Percentiles rank a stretch among this genome's conserved stretches.
phyloP scores from a whole-genome alignment of 805 yeast species.

The Candida cerambycidarum region DNA sequence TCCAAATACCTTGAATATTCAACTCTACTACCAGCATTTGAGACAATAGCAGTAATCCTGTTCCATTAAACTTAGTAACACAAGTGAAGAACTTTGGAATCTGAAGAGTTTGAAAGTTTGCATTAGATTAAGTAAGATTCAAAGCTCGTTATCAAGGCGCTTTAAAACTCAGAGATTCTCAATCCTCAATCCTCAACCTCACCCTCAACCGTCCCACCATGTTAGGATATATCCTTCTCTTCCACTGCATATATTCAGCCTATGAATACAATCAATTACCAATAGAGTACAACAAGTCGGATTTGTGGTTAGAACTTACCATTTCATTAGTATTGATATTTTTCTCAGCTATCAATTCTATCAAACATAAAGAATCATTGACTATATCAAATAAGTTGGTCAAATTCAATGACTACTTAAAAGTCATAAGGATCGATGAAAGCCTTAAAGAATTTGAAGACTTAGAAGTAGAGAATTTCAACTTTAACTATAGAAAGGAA shows the following conservation, averaged over 20 bases:
- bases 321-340: constrained; percentile 46
- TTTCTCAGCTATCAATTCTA: constrained; percentile 36
- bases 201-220: constrained; percentile 1
- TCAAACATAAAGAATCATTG: constrained; percentile 21
- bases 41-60: no score
- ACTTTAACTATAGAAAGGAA: constrained; percentile 32
- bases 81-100: no score
- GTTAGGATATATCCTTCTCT: constrained; percentile 20
- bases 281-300: constrained; percentile 21
- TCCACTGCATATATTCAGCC: constrained; percentile 56
- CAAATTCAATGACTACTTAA: constrained; percentile 35
- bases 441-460: constrained; percentile 50
- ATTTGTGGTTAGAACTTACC: constrained; percentile 51
- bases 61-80: no score
- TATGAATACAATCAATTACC: constrained; percentile 48
- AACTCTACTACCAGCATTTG: no score
- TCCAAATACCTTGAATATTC: no score
- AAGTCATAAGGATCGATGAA: constrained; percentile 45
- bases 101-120: no score
- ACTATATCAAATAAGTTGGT: constrained; percentile 25
- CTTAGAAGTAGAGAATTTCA: constrained; percentile 42
- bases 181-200: background rate
- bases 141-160: no score
- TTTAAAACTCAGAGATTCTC: no score
- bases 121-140: no score